phyloP scores from a whole-genome alignment of 2,329 filamentous ascomycete genomes.

The Graphium sp. region DNA sequence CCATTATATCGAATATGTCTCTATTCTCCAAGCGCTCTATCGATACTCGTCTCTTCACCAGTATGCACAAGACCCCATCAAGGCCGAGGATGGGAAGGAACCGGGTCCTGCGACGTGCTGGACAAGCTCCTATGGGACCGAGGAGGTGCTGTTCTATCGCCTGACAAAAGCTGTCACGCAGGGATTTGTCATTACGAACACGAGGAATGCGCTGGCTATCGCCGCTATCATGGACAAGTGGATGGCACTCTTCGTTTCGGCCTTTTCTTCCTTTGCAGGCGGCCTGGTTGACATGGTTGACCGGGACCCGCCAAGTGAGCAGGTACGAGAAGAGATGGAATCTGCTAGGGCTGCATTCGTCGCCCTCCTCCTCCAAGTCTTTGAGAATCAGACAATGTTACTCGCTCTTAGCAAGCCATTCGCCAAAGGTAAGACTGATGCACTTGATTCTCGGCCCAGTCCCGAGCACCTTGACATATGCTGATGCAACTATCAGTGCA shows the following conservation, averaged over 20 bases:
- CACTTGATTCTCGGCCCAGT: slow-evolving; percentile 6
- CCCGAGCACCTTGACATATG: neutral
- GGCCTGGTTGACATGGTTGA: slow-evolving; percentile 29
- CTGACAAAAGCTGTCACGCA: slow-evolving; percentile 73
- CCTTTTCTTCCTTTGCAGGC: slow-evolving; percentile 27
- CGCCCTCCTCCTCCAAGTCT: slow-evolving; percentile 42
- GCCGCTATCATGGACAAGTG: slow-evolving; percentile 34
- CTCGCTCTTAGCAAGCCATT: slow-evolving; percentile 31
- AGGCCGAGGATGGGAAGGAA: slow-evolving; percentile 7
- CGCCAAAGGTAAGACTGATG: slow-evolving; percentile 28
- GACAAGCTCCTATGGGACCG: slow-evolving; percentile 42
- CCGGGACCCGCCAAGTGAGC: slow-evolving; percentile 21
- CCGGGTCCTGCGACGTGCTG: slow-evolving; percentile 20
- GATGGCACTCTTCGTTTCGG: slow-evolving; percentile 39
- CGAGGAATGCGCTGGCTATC: slow-evolving; percentile 30
- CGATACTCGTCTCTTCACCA: slow-evolving; percentile 37
- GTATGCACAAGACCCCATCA: slow-evolving; percentile 10
- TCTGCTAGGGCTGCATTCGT: slow-evolving; percentile 45
- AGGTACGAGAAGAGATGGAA: slow-evolving; percentile 43
- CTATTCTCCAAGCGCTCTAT: slow-evolving; percentile 36
- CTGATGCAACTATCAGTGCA: slow-evolving; percentile 11
- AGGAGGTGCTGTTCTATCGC: slow-evolving; percentile 87
- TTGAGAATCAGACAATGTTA: slow-evolving; percentile 40
- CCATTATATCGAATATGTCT: slow-evolving; percentile 33
- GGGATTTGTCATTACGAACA: slow-evolving; percentile 26